A percentile compares a stretch with the other conserved stretches of the same genome.
These are phyloP conservation scores for Fraxinus americana DNA, from an alignment of 257 asterid species.

Conservation along the genomic window DNA sequence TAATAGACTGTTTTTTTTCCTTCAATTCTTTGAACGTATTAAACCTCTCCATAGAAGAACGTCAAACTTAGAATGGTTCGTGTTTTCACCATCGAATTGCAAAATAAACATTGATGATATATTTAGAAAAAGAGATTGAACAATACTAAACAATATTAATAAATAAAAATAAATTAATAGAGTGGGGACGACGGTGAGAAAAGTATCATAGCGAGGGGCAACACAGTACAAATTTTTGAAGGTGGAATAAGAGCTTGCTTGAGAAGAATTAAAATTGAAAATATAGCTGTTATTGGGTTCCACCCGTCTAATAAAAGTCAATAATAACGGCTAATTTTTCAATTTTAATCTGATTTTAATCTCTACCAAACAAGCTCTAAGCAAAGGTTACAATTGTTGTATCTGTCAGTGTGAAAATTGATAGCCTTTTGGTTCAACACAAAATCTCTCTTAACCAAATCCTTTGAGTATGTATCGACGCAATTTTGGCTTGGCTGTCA, in stretches of 20 bases:
- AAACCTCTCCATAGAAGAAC: background rate
- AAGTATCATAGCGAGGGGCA: conserved; percentile 29
- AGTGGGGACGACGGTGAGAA: background rate
- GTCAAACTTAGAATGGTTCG: background rate
- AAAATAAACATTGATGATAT: too few relatives aligned
- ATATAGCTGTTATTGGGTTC: too few relatives aligned
- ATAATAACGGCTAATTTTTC: too few relatives aligned
- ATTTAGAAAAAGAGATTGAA: background rate
- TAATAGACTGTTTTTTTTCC: background rate
- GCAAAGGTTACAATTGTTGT: conserved; percentile 33
- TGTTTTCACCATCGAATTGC: background rate
- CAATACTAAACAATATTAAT: too few relatives aligned
- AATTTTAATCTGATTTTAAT: too few relatives aligned
- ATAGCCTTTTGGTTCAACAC: conserved; percentile 31
- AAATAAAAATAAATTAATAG: too few relatives aligned
- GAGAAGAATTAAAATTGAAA: too few relatives aligned
- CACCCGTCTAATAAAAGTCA: too few relatives aligned
- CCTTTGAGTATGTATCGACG: conserved; percentile 34
- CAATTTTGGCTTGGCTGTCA: conserved; percentile 51
- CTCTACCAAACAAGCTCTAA: too few relatives aligned
- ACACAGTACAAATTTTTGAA: conserved; percentile 23
- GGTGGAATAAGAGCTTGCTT: too few relatives aligned
- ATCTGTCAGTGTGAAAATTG: conserved; percentile 34
- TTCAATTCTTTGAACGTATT: background rate
- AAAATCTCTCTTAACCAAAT: background rate